These are phyloP conservation scores for Amanita inopinata DNA, from an alignment of 768 basidiomycete species.

Conservation along the genomic window DNA sequence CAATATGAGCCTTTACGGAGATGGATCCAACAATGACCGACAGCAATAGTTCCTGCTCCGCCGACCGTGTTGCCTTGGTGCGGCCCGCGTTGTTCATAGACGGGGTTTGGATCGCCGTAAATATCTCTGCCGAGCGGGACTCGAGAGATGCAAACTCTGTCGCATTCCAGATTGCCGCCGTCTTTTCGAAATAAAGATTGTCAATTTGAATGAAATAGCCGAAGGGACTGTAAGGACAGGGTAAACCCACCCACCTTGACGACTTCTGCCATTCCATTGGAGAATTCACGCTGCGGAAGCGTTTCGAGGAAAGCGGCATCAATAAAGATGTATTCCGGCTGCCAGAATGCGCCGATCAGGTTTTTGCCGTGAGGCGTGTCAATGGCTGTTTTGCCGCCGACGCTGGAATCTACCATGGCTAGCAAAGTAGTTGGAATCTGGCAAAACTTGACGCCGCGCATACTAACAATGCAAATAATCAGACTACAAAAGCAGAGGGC, in stretches of 20 bases:
- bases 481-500: conserved; percentile 8
- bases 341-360: conserved; percentile 97
- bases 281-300: conserved; percentile 84
- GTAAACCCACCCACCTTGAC: conserved; percentile 61
- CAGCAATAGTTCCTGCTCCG: conserved; percentile 76
- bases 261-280: conserved; percentile 99
- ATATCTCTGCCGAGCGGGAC: conserved; percentile 74
- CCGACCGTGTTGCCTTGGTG: conserved; percentile 54
- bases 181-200: conserved; percentile 42
- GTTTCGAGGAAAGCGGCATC: conserved; percentile 94
- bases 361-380: conserved; percentile 99
- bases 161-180: conserved; percentile 98
- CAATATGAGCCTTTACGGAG: conserved; percentile 93
- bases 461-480: conserved; percentile 41
- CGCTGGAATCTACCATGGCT: conserved; percentile 97
- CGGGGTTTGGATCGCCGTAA: conserved; percentile 72
- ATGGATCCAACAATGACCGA: conserved; percentile 89
- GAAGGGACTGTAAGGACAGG: neutral
- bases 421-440: conserved; percentile 96
- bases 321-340: conserved; percentile 95
- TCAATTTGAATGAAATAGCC: neutral
- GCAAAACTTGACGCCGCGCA: conserved; percentile 93
- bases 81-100: conserved; percentile 50
- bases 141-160: conserved; percentile 83
- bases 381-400: conserved; percentile 99